Conservation (phyloP, 768 basidiomycete genomes). For the Rhizopogon sp. region DNA sequence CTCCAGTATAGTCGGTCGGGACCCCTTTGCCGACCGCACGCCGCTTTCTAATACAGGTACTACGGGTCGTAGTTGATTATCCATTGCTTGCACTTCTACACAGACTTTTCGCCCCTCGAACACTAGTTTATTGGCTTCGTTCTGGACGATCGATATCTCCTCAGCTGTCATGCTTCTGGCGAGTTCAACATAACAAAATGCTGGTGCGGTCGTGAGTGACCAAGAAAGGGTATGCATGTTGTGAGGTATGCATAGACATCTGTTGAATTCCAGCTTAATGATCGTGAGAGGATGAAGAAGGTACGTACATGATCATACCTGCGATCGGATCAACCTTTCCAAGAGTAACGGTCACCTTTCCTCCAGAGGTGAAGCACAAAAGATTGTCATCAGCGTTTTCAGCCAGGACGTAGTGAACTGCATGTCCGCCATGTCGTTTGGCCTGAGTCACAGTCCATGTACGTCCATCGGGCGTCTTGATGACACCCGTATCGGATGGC, state of each 20-base stretch:
- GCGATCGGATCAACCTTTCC: slow-evolving; percentile 55
- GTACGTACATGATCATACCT: slow-evolving; percentile 68
- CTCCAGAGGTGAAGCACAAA: slow-evolving; percentile 45
- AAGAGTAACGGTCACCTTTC: slow-evolving; percentile 46
- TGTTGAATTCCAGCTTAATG: slow-evolving; percentile 19
- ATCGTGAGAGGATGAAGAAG: not conserved
- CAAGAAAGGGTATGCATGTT: slow-evolving; percentile 76
- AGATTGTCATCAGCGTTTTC: slow-evolving; percentile 36
- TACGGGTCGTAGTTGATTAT: slow-evolving; percentile 28
- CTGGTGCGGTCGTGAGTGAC: slow-evolving; percentile 68
- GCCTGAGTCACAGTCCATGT: slow-evolving; percentile 60
- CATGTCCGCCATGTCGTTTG: slow-evolving; percentile 65
- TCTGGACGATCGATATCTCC: slow-evolving; percentile 59
- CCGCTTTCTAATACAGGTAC: slow-evolving; percentile 38
- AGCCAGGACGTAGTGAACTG: slow-evolving; percentile 65
- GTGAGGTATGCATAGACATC: slow-evolving; percentile 85
- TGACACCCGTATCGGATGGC: slow-evolving; percentile 68
- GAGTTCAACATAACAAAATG: slow-evolving; percentile 74
- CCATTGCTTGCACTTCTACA: slow-evolving; percentile 72
- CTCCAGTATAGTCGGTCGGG: slow-evolving; percentile 71
- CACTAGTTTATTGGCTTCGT: slow-evolving; percentile 60
- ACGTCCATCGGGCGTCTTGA: slow-evolving; percentile 36
- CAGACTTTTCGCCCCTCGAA: slow-evolving; percentile 63
- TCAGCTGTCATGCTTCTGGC: slow-evolving; percentile 59
- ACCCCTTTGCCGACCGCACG: slow-evolving; percentile 51